These are phyloP conservation scores for Elasticomyces elasticus DNA, from an alignment of 495 filamentous ascomycete species.

Conservation along the genomic window DNA sequence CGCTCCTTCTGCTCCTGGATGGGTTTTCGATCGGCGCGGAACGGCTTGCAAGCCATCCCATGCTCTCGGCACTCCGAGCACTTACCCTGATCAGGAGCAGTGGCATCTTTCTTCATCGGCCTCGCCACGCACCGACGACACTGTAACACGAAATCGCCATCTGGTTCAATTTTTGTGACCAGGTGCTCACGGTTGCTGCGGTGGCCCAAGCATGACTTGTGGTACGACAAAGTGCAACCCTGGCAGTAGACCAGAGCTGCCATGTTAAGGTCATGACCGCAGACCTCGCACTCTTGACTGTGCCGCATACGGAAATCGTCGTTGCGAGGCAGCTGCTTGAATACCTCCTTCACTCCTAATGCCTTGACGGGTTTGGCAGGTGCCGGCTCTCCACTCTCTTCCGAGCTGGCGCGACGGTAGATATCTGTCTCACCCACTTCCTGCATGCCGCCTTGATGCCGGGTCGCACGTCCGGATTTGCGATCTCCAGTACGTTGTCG, in stretches of 20 bases:
- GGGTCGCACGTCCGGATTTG: slow-evolving; percentile 31
- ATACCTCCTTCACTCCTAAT: slow-evolving; percentile 58
- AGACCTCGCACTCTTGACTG: slow-evolving; percentile 62
- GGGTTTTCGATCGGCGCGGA: slow-evolving; percentile 57
- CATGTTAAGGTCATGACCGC: slow-evolving; percentile 43
- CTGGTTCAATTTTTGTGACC: slow-evolving; percentile 82
- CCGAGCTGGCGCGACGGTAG: slow-evolving; percentile 28
- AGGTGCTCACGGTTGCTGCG: slow-evolving; percentile 68
- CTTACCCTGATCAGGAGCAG: slow-evolving; percentile 54
- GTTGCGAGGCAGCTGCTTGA: slow-evolving; percentile 43
- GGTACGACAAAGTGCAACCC: slow-evolving; percentile 75
- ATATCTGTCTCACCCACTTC: slow-evolving; percentile 59
- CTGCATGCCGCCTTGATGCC: slow-evolving; percentile 44
- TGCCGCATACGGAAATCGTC: slow-evolving; percentile 59
- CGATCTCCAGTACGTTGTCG: slow-evolving; percentile 18
- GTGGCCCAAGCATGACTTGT: slow-evolving; percentile 70
- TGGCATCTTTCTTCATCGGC: slow-evolving; percentile 53
- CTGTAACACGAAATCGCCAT: slow-evolving; percentile 74
- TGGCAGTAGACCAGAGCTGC: slow-evolving; percentile 72
- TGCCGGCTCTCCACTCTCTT: slow-evolving; percentile 28
- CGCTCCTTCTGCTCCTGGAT: slow-evolving; percentile 75
- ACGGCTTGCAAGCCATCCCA: slow-evolving; percentile 57
- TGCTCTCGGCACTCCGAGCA: slow-evolving; percentile 58
- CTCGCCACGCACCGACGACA: slow-evolving; percentile 73
- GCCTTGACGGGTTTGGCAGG: slow-evolving; percentile 27